These are phyloP conservation scores for Psilocybe cubensis DNA, from an alignment of 768 basidiomycete species.

Conservation along the genomic window DNA sequence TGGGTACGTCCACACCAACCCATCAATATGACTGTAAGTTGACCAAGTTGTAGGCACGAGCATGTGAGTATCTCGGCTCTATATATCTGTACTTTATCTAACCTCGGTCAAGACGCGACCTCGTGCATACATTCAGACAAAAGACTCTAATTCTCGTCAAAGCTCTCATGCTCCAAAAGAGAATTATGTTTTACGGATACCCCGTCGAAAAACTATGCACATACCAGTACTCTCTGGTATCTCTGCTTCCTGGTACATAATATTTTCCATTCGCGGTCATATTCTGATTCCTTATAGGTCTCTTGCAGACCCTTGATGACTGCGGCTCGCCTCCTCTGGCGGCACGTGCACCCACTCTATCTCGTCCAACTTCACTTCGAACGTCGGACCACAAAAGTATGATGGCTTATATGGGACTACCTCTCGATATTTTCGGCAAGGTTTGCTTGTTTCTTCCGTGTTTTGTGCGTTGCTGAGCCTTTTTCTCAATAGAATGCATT, in stretches of 20 bases:
- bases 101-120: slow-evolving; percentile 65
- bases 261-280: not conserved
- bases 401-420: slow-evolving; percentile 92
- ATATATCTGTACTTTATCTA: slow-evolving; percentile 1
- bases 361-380: slow-evolving; percentile 74
- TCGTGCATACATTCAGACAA: slow-evolving; percentile 93
- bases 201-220: slow-evolving; percentile 96
- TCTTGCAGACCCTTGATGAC: slow-evolving; percentile 89
- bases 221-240: slow-evolving; percentile 96
- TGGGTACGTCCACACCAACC: slow-evolving; percentile 61
- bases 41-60: slow-evolving; percentile 58
- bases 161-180: slow-evolving; percentile 90
- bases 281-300: slow-evolving; percentile 47
- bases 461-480: not conserved
- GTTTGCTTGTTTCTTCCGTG: slow-evolving; percentile 36
- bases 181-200: slow-evolving; percentile 96
- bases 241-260: slow-evolving; percentile 80
- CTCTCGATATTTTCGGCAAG: slow-evolving; percentile 91
- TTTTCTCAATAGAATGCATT: slow-evolving; percentile 74
- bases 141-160: slow-evolving; percentile 93
- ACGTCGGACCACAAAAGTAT: slow-evolving; percentile 93
- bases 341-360: slow-evolving; percentile 56
- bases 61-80: slow-evolving; percentile 48
- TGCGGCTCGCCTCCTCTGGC: slow-evolving; percentile 88
- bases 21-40: not conserved